Evolutionary conservation across 2,329 filamentous ascomycete species (phyloP), one percentile per base, ranked within the genome.

Genomic region (Sporothrix luriei): DNA sequence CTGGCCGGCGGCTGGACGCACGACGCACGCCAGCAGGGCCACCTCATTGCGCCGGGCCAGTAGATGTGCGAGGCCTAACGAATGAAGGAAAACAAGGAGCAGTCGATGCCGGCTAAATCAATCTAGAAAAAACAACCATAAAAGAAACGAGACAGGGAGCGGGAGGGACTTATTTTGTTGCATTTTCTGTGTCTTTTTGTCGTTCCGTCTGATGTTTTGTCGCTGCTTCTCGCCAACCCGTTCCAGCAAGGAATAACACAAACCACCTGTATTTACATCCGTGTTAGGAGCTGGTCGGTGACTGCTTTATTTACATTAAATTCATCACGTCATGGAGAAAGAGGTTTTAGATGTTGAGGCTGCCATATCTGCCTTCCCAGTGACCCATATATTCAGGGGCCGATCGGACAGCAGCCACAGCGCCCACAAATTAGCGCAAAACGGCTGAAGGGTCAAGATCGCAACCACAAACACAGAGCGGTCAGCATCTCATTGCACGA

Each of bases 1-100:
- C 84, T 94, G 77, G 94, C 92, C 73, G 95, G 95, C 79, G 95
- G 95, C 71, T 97, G 94, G 94, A 83, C 87, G 73, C 91, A 91
- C 73, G 85, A 92, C 79, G 84, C 93, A 71, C 84, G 82, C 77
- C 87, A 88, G 78, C 88, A 94, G 82, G 95, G 94, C 75, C 90
- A 91, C 80, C 83, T 98, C 74, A 86, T 97, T 78, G 87, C 94
- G 68, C 95, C 95, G 54, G 95, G 95, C 0, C 73, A 74, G 72
- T 75, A 73, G 46, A 10, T 26, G 7, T 16, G 40, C 11, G 40
- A 11, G 11, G 14, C 13, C 6, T 6, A 24, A 26, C 29, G 40
- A 16, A 14, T 43, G 5, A 48, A 48, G 24, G 64, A 40, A 16
- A 14, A 54, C 11, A 48, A 48, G 24, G 64, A 40, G 48, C 19